phyloP scores from a whole-genome alignment of 441 rosid genomes.

The Rhodomyrtus psidioides region DNA sequence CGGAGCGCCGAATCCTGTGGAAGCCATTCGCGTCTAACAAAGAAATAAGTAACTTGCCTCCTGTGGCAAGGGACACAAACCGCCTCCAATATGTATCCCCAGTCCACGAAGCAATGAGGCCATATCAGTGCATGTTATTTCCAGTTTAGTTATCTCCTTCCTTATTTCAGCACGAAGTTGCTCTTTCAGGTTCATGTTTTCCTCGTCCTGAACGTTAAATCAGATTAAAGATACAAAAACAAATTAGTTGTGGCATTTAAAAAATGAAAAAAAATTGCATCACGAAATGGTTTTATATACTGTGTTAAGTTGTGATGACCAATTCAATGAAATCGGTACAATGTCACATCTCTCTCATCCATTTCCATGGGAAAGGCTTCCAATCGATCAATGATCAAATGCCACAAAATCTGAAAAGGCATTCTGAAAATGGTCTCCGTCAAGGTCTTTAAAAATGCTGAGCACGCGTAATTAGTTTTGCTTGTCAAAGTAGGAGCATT shows the following conservation, averaged over 20 bases:
- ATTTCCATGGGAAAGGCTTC: background rate
- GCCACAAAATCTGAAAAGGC: background rate
- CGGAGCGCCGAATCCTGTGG: background rate
- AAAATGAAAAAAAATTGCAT: background rate
- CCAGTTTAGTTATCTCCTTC: slow-evolving; percentile 50
- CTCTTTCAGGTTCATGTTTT: slow-evolving; percentile 70
- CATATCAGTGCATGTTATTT: slow-evolving; percentile 46
- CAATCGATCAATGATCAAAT: too few relatives aligned
- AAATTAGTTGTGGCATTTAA: background rate
- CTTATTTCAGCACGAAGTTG: slow-evolving; percentile 47
- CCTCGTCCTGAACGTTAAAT: slow-evolving; percentile 50
- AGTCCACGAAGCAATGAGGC: slow-evolving; percentile 65
- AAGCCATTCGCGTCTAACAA: background rate
- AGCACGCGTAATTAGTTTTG: background rate
- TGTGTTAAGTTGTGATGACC: background rate
- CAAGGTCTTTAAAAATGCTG: background rate
- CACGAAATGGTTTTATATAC: background rate
- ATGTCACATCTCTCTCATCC: background rate
- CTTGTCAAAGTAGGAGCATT: background rate
- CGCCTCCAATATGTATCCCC: slow-evolving; percentile 56
- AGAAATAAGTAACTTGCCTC: slow-evolving; percentile 37
- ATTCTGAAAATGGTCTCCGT: background rate
- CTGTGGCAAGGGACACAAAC: slow-evolving; percentile 30
- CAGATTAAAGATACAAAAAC: background rate
- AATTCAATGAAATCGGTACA: background rate